Percentiles rank a stretch among this genome's conserved stretches.
Evolutionary conservation across 1,139 yeast species (phyloP).

Genomic region (Tardiomyces digboiensis): DNA sequence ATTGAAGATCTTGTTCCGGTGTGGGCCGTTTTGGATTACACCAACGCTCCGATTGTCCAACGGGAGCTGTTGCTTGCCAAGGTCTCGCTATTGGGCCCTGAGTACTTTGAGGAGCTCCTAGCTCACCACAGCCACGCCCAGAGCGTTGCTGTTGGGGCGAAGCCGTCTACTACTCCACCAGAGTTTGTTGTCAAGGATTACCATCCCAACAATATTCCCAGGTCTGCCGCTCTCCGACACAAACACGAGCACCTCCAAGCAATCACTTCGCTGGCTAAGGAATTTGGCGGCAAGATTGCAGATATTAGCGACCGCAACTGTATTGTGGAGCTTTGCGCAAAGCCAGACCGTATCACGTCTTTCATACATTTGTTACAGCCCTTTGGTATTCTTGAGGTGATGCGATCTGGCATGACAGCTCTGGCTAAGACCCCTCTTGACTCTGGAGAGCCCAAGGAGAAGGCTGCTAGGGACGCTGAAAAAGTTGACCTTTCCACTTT

Average conservation of each 20-base stretch:
- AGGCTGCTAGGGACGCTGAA: slow-evolving; percentile 48
- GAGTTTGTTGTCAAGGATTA: slow-evolving; percentile 21
- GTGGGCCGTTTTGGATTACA: slow-evolving; percentile 93
- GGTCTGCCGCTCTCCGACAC: slow-evolving; percentile 90
- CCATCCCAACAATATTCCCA: slow-evolving; percentile 87
- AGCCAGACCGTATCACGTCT: slow-evolving; percentile 81
- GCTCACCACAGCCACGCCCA: slow-evolving; percentile 63
- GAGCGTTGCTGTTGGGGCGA: slow-evolving; percentile 20
- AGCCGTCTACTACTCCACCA: slow-evolving; percentile 12
- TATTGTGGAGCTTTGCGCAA: slow-evolving; percentile 88
- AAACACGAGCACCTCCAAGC: slow-evolving; percentile 85
- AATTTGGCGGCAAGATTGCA: slow-evolving; percentile 88
- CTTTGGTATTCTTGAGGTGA: slow-evolving; percentile 91
- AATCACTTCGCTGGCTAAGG: slow-evolving; percentile 66
- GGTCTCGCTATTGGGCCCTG: slow-evolving; percentile 90
- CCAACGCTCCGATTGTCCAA: slow-evolving; percentile 80
- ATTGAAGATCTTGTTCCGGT: slow-evolving; percentile 97
- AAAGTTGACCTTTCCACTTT: slow-evolving; percentile 41
- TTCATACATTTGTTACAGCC: slow-evolving; percentile 88
- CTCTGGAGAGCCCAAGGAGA: slow-evolving; percentile 35
- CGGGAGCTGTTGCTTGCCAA: slow-evolving; percentile 88
- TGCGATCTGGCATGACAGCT: slow-evolving; percentile 98
- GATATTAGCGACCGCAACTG: slow-evolving; percentile 93
- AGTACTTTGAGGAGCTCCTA: slow-evolving; percentile 89
- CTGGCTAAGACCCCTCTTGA: slow-evolving; percentile 90